These are phyloP conservation scores for Lactuca sativa DNA, from an alignment of 129 eudicot genomes.

Conservation along the genomic window DNA sequence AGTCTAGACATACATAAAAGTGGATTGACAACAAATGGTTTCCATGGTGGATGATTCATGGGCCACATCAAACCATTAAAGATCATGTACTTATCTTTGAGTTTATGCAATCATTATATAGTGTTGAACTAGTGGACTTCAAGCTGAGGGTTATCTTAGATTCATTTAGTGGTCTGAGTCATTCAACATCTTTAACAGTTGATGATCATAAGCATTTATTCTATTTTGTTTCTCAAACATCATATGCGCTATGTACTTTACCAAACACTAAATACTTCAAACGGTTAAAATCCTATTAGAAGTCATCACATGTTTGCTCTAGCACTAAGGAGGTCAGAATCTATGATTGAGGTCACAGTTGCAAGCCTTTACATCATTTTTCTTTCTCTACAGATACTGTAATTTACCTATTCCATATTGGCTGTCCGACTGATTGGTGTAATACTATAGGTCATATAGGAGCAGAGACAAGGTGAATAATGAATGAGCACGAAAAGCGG, in stretches of 20 bases:
- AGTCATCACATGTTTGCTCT: too few species aligned
- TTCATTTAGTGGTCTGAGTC: constrained; percentile 35
- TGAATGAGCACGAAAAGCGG: background rate
- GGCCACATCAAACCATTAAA: constrained; percentile 17
- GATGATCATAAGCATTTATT: constrained; percentile 17
- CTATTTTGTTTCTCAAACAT: constrained; percentile 18
- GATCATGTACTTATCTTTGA: constrained; percentile 18
- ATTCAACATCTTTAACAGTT: constrained; percentile 32
- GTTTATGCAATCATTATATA: constrained; percentile 28
- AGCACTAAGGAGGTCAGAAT: background rate
- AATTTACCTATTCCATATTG: too few species aligned
- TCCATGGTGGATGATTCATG: constrained; percentile 23
- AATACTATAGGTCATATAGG: too few species aligned
- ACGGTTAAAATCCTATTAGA: background rate
- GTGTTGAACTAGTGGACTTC: constrained; percentile 29
- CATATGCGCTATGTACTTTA: constrained; percentile 18
- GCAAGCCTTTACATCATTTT: background rate
- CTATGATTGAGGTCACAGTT: too few species aligned
- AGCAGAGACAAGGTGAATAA: background rate
- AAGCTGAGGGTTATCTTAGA: constrained; percentile 23
- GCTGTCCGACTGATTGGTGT: too few species aligned
- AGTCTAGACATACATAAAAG: constrained; percentile 14
- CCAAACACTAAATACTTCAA: background rate
- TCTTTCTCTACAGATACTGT: background rate
- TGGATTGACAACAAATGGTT: constrained; percentile 2